Base-by-base conservation (phyloP, 1,284 basidiomycete species). In the Microbotryomycetes sp. region DNA sequence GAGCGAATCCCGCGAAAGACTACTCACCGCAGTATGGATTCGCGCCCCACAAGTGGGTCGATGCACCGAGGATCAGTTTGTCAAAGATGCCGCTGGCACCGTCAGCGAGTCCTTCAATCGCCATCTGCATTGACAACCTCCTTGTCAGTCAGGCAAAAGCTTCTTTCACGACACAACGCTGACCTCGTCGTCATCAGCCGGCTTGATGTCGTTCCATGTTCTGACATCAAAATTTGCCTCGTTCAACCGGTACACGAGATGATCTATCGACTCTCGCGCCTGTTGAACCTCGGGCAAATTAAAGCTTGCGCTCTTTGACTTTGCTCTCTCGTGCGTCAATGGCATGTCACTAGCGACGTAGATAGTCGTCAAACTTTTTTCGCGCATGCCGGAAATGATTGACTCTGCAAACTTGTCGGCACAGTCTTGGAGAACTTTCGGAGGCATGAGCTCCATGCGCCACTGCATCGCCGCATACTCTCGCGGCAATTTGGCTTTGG, bases 181-280 rank as follows among this genome's bases (percentile, higher is more conserved):
- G 27, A 51, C 30, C 29, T 53, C 29, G 35, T 49, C 54, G n/a
- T 28, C 28, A 27, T 49, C 54, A 4, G 18, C 18, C 3, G 54
- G 54, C 29, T 49, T 49, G 46, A 56, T 31, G 29, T 56, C 54
- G 45, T 56, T 47, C 54, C 54, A 56, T 2, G 54, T 56, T 29
- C 23, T 56, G 54, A 56, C 46, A 2, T 27, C 13, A 18, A 56
- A 35, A 45, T 45, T 47, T 0, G 54, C 54, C 23, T 48, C 46
- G 11, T 56, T 30, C 3, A 56, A 24, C 16, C 54, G 54, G 7
- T 49, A 47, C 3, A 47, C 45, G 28, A 56, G 54, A 23, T 56
- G 45, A 45, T 56, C 54, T 41, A 56, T 30, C 18, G 35, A 29
- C 30, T 56, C 54, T 45, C 30, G 46, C 28, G 54, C 54, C n/a